Base-by-base conservation (phyloP, 2,329 filamentous ascomycete genomes). In the Ceratocystis diversiconidia region DNA sequence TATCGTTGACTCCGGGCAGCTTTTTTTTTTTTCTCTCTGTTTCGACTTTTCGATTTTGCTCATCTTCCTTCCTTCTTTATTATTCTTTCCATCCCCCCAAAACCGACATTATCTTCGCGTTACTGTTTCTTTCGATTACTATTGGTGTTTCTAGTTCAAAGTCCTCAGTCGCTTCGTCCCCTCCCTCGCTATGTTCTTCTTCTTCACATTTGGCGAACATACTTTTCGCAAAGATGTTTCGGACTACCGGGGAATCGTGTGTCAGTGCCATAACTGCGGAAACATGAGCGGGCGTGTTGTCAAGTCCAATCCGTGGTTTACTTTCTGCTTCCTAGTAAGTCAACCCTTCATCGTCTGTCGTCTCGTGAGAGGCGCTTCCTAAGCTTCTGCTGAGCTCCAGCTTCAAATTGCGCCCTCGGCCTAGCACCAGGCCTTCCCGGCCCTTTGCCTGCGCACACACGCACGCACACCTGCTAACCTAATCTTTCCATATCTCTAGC, bases 281-380 rank as follows among this genome's bases (percentile, higher is more conserved):
- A 87, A 87, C 77, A 83, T 81, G 74, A 78, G 79, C 1, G 84
- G 78, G 15, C 78, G 67, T 68, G 83, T 86, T 66, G 78, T 84
- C 71, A 86, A 86, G 74, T 80, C 79, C 67, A 79, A 85, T 67
- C 84, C 84, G 52, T 90, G 87, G 85, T 91, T 91, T 72, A 91
- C 88, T 4, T 85, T 91, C 72, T 91, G 88, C 79, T 90, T 88
- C 75, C 75, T 90, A 64, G 83, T 85, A 75, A 71, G 81, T 76
- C 8, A 5, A 1, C 36, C 12, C 36, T 41, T 41, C 36, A 15
- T 41, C 36, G 36, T 12, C 36, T 15, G 10, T 25, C 60, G 32
- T 8, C 7, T 7, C 57, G n/a, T 15, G 36, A 41, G 36, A 63
- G 41, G 5, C 61, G 25, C 7, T 36, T 50, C 41, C 17, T n/a